Evolutionary conservation across 257 asterid genomes (phyloP).

Genomic region (Solanum tarapatanum): DNA sequence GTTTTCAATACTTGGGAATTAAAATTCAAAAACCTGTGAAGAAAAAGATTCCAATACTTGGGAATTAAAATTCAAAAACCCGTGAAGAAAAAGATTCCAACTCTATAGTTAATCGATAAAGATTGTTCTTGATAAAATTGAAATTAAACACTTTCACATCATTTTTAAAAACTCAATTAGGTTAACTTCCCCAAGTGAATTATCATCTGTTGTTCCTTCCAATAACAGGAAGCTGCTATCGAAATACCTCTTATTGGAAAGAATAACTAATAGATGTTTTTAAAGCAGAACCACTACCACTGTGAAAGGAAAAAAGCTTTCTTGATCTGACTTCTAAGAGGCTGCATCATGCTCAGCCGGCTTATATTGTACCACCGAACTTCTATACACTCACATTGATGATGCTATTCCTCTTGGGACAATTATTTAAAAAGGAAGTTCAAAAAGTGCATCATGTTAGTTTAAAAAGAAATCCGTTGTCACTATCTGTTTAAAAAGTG

Average conservation of each 20-base stretch:
- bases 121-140: neutral
- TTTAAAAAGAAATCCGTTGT: neutral
- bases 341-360: neutral
- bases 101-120: neutral
- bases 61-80: too few species aligned
- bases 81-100: neutral
- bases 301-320: neutral
- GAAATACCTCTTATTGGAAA: neutral
- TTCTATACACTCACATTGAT: neutral
- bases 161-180: neutral
- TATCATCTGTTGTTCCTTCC: neutral
- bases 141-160: neutral
- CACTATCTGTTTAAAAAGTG: neutral
- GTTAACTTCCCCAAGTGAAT: neutral
- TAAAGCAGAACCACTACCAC: neutral
- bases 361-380: neutral
- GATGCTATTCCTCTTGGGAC: neutral
- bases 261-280: neutral
- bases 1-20: neutral
- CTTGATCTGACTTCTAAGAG: neutral
- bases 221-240: neutral
- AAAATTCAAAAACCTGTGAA: neutral
- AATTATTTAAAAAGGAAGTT: neutral
- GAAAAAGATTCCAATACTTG: too few species aligned
- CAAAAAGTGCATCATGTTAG: neutral